phyloP scores from a whole-genome alignment of 257 asterid species.

The Lycium ferocissimum region DNA sequence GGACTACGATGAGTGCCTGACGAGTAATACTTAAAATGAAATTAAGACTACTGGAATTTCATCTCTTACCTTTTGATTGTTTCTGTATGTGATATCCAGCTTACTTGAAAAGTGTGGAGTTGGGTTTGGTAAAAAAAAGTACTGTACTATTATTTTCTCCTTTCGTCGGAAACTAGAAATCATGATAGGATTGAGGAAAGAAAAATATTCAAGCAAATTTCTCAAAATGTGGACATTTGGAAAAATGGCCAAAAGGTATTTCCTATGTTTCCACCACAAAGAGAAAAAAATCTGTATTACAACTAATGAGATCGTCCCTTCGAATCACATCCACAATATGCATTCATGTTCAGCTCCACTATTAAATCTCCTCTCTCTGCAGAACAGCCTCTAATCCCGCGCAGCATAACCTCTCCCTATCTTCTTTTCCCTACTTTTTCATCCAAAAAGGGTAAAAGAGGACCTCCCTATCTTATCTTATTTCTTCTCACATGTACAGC shows the following conservation, averaged over 20 bases:
- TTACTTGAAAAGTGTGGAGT: not conserved
- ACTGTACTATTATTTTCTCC: not conserved
- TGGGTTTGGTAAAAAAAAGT: not conserved
- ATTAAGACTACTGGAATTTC: not conserved
- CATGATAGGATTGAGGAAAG: not conserved
- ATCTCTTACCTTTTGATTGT: not conserved
- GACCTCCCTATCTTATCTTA: not conserved
- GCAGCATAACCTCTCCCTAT: not conserved
- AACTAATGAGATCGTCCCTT: not conserved
- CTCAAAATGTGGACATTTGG: not conserved
- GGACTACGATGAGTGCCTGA: not conserved
- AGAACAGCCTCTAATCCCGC: not conserved
- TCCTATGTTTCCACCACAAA: slow-evolving; percentile 9
- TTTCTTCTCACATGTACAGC: not conserved
- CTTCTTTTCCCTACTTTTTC: not conserved
- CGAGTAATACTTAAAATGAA: not conserved
- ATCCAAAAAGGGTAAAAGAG: not conserved
- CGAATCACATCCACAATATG: not conserved
- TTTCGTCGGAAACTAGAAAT: slow-evolving; percentile 13
- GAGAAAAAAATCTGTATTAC: not conserved
- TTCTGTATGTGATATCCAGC: not conserved
- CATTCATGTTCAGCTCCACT: not conserved
- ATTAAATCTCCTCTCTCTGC: not conserved
- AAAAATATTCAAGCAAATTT: not conserved
- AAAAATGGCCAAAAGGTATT: not conserved